A percentile compares a stretch with the other conserved stretches of the same genome.
phyloP scores from a whole-genome alignment of 169 alveolate genomes.

The Plasmodium vinckei region DNA sequence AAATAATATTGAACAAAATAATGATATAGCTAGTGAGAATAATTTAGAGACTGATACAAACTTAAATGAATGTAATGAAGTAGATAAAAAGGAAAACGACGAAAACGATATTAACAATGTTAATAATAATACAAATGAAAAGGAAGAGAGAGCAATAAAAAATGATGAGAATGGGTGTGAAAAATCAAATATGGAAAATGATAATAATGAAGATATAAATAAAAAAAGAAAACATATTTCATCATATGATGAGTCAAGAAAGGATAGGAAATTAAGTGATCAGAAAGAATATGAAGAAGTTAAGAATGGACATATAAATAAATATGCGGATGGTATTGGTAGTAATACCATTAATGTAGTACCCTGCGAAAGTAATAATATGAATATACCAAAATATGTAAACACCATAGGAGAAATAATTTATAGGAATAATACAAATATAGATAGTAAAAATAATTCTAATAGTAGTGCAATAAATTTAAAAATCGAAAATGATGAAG shows the following conservation, averaged over 20 bases:
- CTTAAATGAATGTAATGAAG: neutral
- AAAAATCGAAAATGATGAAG: neutral
- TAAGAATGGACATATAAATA: too few relatives aligned
- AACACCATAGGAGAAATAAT: neutral
- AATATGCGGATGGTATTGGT: too few relatives aligned
- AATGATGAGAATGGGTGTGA: neutral
- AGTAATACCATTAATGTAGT: too few relatives aligned
- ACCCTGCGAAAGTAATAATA: too few relatives aligned
- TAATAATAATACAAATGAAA: neutral
- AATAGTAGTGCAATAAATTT: neutral
- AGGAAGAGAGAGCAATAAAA: neutral
- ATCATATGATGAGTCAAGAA: constrained; percentile 28
- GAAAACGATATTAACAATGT: neutral
- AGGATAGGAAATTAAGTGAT: constrained; percentile 39
- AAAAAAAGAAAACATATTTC: constrained; percentile 30
- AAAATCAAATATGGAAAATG: neutral
- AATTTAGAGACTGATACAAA: neutral
- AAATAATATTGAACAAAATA: too few relatives aligned
- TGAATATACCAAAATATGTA: neutral
- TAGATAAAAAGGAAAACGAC: neutral
- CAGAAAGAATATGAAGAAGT: too few relatives aligned
- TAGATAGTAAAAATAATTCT: neutral
- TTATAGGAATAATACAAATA: neutral
- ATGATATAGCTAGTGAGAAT: too few relatives aligned
- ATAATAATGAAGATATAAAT: constrained; percentile 9